Base-by-base conservation (phyloP, 2,329 filamentous ascomycete species). In the Pyrenophora graminea region DNA sequence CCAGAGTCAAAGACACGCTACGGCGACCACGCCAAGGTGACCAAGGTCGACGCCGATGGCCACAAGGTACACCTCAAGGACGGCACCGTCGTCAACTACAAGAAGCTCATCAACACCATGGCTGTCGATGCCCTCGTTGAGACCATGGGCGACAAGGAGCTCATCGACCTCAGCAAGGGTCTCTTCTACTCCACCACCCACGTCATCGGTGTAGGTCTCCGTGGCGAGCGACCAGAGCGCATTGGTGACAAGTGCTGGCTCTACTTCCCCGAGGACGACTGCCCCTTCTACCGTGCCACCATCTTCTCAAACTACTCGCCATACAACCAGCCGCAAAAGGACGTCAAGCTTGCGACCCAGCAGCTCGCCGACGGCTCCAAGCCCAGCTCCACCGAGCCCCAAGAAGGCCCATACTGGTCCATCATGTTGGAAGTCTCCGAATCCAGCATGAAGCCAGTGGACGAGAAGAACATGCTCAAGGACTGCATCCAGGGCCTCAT, bases 231-330 rank as follows among this genome's bases (percentile, higher is more conserved):
- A 63, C 94, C 94, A 33, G 91, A 96, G 76, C 89, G 91, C 72
- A 99, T 99, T 66, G 94, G 94, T 62, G 94, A 99, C 82, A 99
- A 97, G 85, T 99, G 94, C 86, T 99, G 94, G 92, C 82, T 99
- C 62, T 99, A 99, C 85, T 99, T 97, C 86, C 94, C 94, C 58
- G 94, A 99, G 77, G 89, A 96, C 76, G 88, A 99, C 84, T 97
- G 91, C 82, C 91, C 91, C 74, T 99, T 99, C 84, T 99, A 99
- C 84, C 90, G 94, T 66, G 94, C 94, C 71, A 99, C 94, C 72
- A 97, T 99, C 80, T 99, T 99, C 85, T 97, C 93, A 78, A 99
- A 99, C 85, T 99, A 99, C 84, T 97, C 94, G 18, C 94, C 93
- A 45, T 87, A 96, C 85, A 99, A 99, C 83, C 94, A 97, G 80